phyloP scores from a whole-genome alignment of 1,284 basidiomycete species.

The Ceratorhiza oryzae-sativae region DNA sequence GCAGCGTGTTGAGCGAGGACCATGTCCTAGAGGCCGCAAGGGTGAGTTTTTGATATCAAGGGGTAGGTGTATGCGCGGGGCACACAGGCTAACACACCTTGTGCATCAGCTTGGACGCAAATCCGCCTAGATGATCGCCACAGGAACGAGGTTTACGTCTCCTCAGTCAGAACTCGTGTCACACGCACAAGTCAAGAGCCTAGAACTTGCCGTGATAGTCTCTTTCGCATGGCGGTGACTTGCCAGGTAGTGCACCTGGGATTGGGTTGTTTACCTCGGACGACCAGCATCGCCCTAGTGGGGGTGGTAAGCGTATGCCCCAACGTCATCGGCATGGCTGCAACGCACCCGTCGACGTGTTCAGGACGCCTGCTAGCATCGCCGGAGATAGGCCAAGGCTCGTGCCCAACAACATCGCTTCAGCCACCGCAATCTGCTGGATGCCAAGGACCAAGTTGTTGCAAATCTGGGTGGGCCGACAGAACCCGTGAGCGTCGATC shows the following conservation, averaged over 20 bases:
- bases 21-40: constrained; percentile 66
- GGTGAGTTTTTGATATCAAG: not conserved
- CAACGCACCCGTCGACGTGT: constrained; percentile 74
- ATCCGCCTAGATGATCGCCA: constrained; percentile 58
- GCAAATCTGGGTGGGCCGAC: constrained; percentile 60
- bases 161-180: not conserved
- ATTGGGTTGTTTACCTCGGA: constrained; percentile 89
- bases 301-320: not conserved
- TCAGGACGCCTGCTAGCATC: constrained; percentile 79
- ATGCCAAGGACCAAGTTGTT: constrained; percentile 79
- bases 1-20: constrained; percentile 73
- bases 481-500: not conserved
- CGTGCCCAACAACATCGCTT: constrained; percentile 86
- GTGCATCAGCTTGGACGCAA: constrained; percentile 83
- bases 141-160: constrained; percentile 5
- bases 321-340: not conserved
- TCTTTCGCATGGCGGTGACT: constrained; percentile 81
- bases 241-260: constrained; percentile 71
- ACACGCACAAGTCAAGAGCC: not conserved
- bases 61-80: not conserved
- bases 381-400: constrained; percentile 76
- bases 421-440: constrained; percentile 78
- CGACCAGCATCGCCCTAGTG: constrained; percentile 70
- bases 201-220: constrained; percentile 67
- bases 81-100: constrained; percentile 60